These are phyloP conservation scores for Scheffersomyces ergatensis DNA, from an alignment of 805 yeast genomes.

Conservation along the genomic window DNA sequence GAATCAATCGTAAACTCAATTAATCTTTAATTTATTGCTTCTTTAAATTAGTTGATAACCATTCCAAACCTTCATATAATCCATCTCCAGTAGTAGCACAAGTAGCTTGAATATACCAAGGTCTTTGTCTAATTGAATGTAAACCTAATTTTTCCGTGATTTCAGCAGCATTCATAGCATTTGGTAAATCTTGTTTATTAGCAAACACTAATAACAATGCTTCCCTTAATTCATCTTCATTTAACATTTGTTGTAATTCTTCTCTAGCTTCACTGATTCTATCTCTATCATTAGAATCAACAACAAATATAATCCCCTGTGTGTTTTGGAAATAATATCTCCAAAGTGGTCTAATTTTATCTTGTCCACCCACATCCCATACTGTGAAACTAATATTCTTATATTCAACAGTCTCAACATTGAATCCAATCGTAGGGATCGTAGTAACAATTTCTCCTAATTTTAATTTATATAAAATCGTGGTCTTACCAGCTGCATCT, in stretches of 20 bases:
- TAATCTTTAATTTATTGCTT: slow-evolving; percentile 3
- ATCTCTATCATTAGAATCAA: slow-evolving; percentile 43
- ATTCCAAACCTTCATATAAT: slow-evolving; percentile 36
- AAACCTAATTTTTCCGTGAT: slow-evolving; percentile 43
- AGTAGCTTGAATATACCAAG: slow-evolving; percentile 43
- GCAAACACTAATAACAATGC: slow-evolving; percentile 40
- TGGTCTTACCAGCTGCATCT: slow-evolving; percentile 44
- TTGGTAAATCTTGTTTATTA: slow-evolving; percentile 43
- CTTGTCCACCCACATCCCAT: slow-evolving; percentile 47
- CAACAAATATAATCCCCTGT: slow-evolving; percentile 41
- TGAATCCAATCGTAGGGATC: slow-evolving; percentile 42
- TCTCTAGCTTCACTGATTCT: slow-evolving; percentile 43
- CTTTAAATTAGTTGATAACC: slow-evolving; percentile 35
- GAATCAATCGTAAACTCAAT: too few relatives aligned
- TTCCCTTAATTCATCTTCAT: slow-evolving; percentile 43
- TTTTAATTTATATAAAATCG: slow-evolving; percentile 41
- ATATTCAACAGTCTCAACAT: slow-evolving; percentile 43
- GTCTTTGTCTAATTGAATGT: slow-evolving; percentile 42
- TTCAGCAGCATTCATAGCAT: slow-evolving; percentile 45
- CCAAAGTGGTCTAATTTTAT: slow-evolving; percentile 43
- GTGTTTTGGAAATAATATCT: slow-evolving; percentile 44
- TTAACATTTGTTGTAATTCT: slow-evolving; percentile 43
- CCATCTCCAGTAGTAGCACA: slow-evolving; percentile 42
- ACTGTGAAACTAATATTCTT: slow-evolving; percentile 43
- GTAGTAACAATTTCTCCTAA: slow-evolving; percentile 43